Base-by-base conservation (phyloP, 257 asterid genomes). In the Schizonepeta tenuifolia region DNA sequence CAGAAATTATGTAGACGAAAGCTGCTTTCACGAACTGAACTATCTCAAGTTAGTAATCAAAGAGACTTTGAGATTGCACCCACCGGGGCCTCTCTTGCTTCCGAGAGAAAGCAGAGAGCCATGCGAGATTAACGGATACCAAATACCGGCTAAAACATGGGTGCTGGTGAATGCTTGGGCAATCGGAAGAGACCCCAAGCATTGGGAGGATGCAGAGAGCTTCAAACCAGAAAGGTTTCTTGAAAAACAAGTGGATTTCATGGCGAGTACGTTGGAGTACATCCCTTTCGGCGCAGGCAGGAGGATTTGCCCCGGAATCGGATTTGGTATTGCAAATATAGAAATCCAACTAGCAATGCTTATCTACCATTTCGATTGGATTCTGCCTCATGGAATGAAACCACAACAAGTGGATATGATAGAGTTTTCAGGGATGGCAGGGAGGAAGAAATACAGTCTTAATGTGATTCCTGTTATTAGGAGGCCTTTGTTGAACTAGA, bases 341-440 rank as follows among this genome's bases (percentile, higher is more conserved):
- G 80, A 75, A 65, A 43, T 71, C 1, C 18, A 18, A 9, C 20
- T 75, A 7, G 78, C 83, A 0, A 70, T 65, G 64, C 22, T 75
- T 40, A 63, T 79, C 4, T 79, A 79, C 50, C 71, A 79, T 21
- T 79, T 74, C 14, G 74, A 79, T 15, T 74, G 83, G 83, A 46
- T 41, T 46, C 24, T 79, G 54, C 77, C 75, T 0, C 12, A 9
- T 54, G 83, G 73, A 38, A 69, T 69, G 64, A 63, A 53, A 6
- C 51, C 67, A 3, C 67, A 69, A 26, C 65, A 75, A 0, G 0
- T 79, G 35, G 77, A 75, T 10, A 75, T 75, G 80, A 50, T 2
- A 0, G 83, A 79, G 36, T 0, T 9, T 4, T 54, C n/a, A 4
- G 80, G 80, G 12, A 9, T 65, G 3, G 17, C 58, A 0, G 74